These are phyloP conservation scores for Aethionema arabicum DNA, from an alignment of 345 rosid species.

Conservation along the genomic window DNA sequence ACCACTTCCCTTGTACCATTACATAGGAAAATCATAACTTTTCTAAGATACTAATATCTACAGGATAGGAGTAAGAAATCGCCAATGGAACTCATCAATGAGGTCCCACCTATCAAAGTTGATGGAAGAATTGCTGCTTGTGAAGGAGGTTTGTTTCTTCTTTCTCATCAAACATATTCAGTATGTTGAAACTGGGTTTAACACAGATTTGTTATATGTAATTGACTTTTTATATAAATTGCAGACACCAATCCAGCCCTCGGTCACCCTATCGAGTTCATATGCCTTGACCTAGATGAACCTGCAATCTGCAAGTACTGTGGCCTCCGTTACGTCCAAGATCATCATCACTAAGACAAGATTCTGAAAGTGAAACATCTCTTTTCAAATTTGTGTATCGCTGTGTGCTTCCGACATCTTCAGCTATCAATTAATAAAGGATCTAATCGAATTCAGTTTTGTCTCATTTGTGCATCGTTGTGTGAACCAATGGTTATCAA, in stretches of 20 bases:
- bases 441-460: neutral
- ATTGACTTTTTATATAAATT: slow-evolving; percentile 15
- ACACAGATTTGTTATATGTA: slow-evolving; percentile 2
- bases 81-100: slow-evolving; percentile 97
- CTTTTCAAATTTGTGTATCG: slow-evolving; percentile 18
- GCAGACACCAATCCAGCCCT: slow-evolving; percentile 79
- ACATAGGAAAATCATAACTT: neutral
- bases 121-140: slow-evolving; percentile 95
- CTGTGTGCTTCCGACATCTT: neutral
- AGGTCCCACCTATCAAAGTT: slow-evolving; percentile 95
- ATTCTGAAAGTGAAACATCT: neutral
- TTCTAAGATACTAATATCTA: neutral
- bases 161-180: neutral
- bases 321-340: slow-evolving; percentile 88
- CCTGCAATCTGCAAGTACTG: slow-evolving; percentile 98
- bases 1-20: neutral
- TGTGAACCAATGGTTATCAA: too few species aligned
- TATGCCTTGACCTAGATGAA: slow-evolving; percentile 82
- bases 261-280: slow-evolving; percentile 97
- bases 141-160: slow-evolving; percentile 77
- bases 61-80: slow-evolving; percentile 91
- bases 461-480: too few species aligned
- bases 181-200: neutral
- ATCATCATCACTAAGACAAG: slow-evolving; percentile 71
- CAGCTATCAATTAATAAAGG: neutral